phyloP scores from a whole-genome alignment of 352 stramenopile species.

The Phytophthora cactorum region DNA sequence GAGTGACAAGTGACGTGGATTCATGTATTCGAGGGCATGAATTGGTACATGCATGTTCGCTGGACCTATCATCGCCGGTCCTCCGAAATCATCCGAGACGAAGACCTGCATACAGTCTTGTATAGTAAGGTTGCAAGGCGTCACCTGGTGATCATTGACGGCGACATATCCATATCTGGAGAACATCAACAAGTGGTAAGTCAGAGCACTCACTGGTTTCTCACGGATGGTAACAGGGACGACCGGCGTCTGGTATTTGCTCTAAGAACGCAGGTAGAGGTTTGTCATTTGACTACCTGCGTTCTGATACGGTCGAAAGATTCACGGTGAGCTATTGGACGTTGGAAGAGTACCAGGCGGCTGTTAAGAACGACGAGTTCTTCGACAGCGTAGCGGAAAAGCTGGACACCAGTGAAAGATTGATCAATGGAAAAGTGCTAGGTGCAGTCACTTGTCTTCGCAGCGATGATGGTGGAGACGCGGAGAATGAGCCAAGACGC shows the following conservation, averaged over 20 bases:
- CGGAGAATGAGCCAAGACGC: background rate
- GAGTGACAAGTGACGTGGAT: background rate
- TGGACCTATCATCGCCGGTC: too few species aligned
- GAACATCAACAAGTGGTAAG: background rate
- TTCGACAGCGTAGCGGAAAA: background rate
- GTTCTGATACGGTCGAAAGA: background rate
- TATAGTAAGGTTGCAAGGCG: too few species aligned
- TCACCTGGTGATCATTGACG: background rate
- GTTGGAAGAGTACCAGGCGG: background rate
- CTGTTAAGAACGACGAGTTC: background rate
- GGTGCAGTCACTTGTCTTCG: background rate
- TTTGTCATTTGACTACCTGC: background rate
- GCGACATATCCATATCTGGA: background rate
- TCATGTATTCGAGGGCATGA: background rate
- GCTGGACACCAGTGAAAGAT: background rate
- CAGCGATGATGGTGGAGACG: background rate
- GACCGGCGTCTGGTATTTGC: background rate
- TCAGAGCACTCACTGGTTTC: background rate
- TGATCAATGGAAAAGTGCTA: background rate
- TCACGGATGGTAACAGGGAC: background rate
- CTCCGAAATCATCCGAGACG: too few species aligned
- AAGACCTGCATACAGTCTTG: too few species aligned
- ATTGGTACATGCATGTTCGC: background rate
- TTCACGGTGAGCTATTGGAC: background rate
- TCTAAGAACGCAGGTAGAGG: background rate